Evolutionary conservation across 2,329 filamentous ascomycete species (phyloP).

Genomic region (Aspergillus ochraceus): DNA sequence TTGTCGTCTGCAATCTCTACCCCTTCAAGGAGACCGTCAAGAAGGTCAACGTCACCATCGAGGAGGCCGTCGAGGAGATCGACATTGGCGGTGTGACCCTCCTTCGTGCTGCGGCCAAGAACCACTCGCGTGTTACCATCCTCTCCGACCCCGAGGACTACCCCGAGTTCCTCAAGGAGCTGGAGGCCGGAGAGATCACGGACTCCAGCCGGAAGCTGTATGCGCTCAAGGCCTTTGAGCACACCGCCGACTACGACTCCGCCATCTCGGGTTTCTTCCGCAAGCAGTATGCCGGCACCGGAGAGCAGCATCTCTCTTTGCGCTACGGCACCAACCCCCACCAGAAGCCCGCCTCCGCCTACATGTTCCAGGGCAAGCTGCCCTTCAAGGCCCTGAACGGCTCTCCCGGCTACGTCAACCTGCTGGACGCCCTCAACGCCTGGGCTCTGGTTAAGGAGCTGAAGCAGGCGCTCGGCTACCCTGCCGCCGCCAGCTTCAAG

Average conservation of each 20-base stretch:
- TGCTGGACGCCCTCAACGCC: slow-evolving; percentile 92
- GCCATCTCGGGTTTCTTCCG: slow-evolving; percentile 97
- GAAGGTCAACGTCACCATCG: slow-evolving; percentile 94
- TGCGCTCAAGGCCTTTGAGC: slow-evolving; percentile 96
- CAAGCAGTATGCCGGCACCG: slow-evolving; percentile 88
- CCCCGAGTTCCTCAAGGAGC: slow-evolving; percentile 86
- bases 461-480: slow-evolving; percentile 79
- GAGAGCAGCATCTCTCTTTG: slow-evolving; percentile 77
- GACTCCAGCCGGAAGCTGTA: slow-evolving; percentile 84
- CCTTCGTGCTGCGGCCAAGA: slow-evolving; percentile 95
- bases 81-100: slow-evolving; percentile 98
- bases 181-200: slow-evolving; percentile 80
- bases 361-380: slow-evolving; percentile 67
- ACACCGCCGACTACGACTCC: slow-evolving; percentile 93
- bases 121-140: slow-evolving; percentile 93
- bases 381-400: slow-evolving; percentile 95
- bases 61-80: slow-evolving; percentile 97
- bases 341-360: slow-evolving; percentile 93
- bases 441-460: slow-evolving; percentile 98
- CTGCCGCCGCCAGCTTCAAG: slow-evolving; percentile 97
- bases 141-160: slow-evolving; percentile 94
- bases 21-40: slow-evolving; percentile 98
- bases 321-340: slow-evolving; percentile 97
- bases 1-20: slow-evolving; percentile 97
- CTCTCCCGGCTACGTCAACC: slow-evolving; percentile 93